Conservation (phyloP, 768 basidiomycete genomes). For the Lactarius indigo region DNA sequence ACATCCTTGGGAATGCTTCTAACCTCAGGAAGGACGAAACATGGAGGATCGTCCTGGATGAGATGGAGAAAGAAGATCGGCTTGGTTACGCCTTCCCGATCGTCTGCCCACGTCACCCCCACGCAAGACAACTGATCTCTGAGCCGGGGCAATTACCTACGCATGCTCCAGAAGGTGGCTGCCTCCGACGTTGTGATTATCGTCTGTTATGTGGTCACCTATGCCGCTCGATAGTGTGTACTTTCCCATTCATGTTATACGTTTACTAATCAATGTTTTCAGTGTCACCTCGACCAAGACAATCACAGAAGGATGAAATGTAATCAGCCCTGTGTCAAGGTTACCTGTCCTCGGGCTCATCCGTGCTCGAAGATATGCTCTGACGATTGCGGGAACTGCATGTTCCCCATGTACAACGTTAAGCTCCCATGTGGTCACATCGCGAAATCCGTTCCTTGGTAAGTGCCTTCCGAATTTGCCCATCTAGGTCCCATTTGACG, state of each 20-base stretch:
- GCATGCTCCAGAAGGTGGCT: too few species aligned
- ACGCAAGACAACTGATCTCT: slow-evolving; percentile 1
- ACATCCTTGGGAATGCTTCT: slow-evolving; percentile 64
- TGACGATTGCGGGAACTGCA: slow-evolving; percentile 30
- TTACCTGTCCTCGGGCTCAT: slow-evolving; percentile 28
- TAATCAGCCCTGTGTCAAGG: slow-evolving; percentile 25
- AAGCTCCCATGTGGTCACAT: too few species aligned
- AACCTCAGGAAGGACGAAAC: slow-evolving; percentile 51
- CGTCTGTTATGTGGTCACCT: slow-evolving; percentile 32
- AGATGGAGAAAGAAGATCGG: slow-evolving; percentile 45
- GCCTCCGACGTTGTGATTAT: slow-evolving; percentile 31
- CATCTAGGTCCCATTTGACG: not conserved
- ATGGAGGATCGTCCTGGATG: slow-evolving; percentile 56
- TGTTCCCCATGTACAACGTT: too few species aligned
- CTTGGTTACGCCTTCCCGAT: slow-evolving; percentile 16
- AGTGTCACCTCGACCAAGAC: slow-evolving; percentile 28
- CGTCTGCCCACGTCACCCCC: slow-evolving; percentile 23
- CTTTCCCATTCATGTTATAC: not conserved
- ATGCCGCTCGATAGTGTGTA: slow-evolving; percentile 30
- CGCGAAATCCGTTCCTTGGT: too few species aligned
- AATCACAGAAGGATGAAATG: slow-evolving; percentile 28
- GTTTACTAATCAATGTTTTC: not conserved
- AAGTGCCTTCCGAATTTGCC: slow-evolving; percentile 4
- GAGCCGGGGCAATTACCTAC: slow-evolving; percentile 20
- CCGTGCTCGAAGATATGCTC: slow-evolving; percentile 32